A percentile compares a stretch with the other conserved stretches of the same genome.
Evolutionary conservation across 1,139 yeast species (phyloP).

Genomic region (Blastobotrys illinoisensis): DNA sequence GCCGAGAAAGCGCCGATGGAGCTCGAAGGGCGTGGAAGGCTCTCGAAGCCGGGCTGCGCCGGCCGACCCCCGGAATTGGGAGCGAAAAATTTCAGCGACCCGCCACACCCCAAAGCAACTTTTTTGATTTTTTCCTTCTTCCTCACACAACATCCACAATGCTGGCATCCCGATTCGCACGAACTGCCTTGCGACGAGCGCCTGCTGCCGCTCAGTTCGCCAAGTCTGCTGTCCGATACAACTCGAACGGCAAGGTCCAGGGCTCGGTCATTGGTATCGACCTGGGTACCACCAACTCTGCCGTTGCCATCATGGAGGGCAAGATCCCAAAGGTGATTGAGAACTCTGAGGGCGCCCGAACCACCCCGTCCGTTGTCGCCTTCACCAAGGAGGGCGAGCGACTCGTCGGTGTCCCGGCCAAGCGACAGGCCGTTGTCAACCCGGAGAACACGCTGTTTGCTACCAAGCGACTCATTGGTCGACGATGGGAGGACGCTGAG

Average conservation of each 20-base stretch:
- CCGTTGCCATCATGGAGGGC: conserved; percentile 98
- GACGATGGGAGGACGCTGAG: conserved; percentile 93
- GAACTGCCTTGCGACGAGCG: conserved; percentile 24
- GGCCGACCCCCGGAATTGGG: neutral
- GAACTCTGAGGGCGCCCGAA: conserved; percentile 98
- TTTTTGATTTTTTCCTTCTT: conserved; percentile 4
- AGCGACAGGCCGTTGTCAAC: conserved; percentile 98
- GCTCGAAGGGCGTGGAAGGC: neutral
- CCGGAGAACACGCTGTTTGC: conserved; percentile 97
- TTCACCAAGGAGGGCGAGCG: conserved; percentile 95
- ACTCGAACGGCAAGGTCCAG: conserved; percentile 38
- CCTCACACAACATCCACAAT: conserved; percentile 14
- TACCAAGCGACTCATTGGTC: conserved; percentile 97
- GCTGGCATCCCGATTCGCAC: conserved; percentile 34
- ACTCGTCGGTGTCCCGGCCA: conserved; percentile 97
- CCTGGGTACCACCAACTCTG: conserved; percentile 98
- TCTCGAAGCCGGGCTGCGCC: conserved; percentile 3
- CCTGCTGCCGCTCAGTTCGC: conserved; percentile 6
- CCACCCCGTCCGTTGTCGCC: conserved; percentile 98
- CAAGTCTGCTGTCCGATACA: conserved; percentile 28
- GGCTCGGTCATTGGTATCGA: conserved; percentile 93
- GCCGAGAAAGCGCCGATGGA: too few relatives aligned
- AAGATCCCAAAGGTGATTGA: conserved; percentile 93
- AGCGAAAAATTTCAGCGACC: neutral
- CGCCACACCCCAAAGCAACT: neutral